Conservation (phyloP, 1,139 yeast species). For the Taphrina populina region DNA sequence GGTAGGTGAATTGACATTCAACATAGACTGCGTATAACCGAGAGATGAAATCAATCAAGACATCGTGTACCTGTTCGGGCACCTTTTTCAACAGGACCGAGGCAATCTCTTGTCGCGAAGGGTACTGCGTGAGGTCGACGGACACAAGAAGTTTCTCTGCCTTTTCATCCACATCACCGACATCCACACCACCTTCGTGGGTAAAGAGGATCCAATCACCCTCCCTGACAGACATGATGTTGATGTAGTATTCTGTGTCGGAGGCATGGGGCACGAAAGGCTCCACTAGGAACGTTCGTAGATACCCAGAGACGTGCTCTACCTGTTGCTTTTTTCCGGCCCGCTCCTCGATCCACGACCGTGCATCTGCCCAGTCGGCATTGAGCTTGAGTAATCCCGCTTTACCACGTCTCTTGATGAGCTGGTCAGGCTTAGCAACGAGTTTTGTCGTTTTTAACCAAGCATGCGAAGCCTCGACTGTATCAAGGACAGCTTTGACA, state of each 20-base stretch:
- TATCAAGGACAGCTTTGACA: constrained; percentile 44
- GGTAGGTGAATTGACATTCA: constrained; percentile 52
- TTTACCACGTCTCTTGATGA: constrained; percentile 53
- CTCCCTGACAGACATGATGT: constrained; percentile 52
- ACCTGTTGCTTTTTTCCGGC: constrained; percentile 49
- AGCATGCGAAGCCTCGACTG: constrained; percentile 49
- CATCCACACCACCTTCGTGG: constrained; percentile 55
- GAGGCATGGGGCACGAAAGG: constrained; percentile 53
- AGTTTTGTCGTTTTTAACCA: constrained; percentile 50
- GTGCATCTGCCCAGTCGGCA: constrained; percentile 51
- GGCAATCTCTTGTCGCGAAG: constrained; percentile 46
- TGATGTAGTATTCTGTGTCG: constrained; percentile 51
- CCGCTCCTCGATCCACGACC: constrained; percentile 49
- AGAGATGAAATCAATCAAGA: constrained; percentile 51
- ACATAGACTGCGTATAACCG: constrained; percentile 53
- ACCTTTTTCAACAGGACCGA: constrained; percentile 46
- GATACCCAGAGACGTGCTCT: constrained; percentile 48
- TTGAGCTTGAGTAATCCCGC: constrained; percentile 51
- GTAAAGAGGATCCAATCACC: constrained; percentile 53
- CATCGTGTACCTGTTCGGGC: constrained; percentile 48
- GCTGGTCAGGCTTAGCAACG: constrained; percentile 53
- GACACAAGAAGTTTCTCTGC: constrained; percentile 51
- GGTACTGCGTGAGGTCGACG: constrained; percentile 50
- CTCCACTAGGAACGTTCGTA: constrained; percentile 51
- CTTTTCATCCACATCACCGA: constrained; percentile 53